Conservation (phyloP, 768 basidiomycete species). For the Suillus ampliporus region DNA sequence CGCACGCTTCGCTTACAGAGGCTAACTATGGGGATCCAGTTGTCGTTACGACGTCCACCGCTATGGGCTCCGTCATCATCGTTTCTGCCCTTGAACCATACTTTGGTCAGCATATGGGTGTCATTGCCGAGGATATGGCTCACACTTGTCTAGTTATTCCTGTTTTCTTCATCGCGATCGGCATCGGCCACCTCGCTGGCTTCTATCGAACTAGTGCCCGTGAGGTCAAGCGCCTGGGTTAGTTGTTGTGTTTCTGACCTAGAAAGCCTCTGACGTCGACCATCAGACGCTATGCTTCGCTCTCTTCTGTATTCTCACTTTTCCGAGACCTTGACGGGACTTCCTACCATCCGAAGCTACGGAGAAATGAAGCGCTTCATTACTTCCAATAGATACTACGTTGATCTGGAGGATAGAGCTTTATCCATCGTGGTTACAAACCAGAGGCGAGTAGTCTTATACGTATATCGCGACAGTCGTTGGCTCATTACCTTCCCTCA, state of each 20-base stretch:
- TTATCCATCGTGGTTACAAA: constrained; percentile 68
- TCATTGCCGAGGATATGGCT: neutral
- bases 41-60: constrained; percentile 53
- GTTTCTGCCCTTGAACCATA: constrained; percentile 64
- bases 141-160: constrained; percentile 49
- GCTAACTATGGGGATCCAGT: constrained; percentile 39
- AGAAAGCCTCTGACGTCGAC: neutral
- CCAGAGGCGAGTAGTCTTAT: constrained; percentile 50
- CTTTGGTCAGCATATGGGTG: constrained; percentile 51
- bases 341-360: constrained; percentile 75
- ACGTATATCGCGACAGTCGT: neutral
- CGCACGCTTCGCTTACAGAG: neutral
- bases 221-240: constrained; percentile 66
- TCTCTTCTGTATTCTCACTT: constrained; percentile 80
- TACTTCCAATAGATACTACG: constrained; percentile 63
- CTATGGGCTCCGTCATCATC: constrained; percentile 57
- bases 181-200: constrained; percentile 66
- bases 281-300: constrained; percentile 68
- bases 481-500: constrained; percentile 18
- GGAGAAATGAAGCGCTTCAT: constrained; percentile 67
- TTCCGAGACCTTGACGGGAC: constrained; percentile 74
- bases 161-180: constrained; percentile 55
- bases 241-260: neutral
- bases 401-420: constrained; percentile 78
- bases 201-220: constrained; percentile 76